These are phyloP conservation scores for Penicillium sp. DNA, from an alignment of 2,329 filamentous ascomycete species.

Conservation along the genomic window DNA sequence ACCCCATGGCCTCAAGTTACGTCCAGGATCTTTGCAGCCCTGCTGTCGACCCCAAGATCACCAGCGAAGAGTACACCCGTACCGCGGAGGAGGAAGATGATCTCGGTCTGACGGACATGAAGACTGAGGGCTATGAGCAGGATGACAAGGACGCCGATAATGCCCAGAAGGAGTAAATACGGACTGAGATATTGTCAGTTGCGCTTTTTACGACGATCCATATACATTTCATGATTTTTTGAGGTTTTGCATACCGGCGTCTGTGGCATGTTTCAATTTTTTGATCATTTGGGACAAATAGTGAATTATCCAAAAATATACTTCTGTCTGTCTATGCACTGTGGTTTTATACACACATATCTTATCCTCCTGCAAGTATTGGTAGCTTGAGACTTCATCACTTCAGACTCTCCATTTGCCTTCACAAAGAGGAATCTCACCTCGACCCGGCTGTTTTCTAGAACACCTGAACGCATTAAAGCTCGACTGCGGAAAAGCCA, in stretches of 20 bases:
- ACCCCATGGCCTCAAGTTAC: constrained; percentile 89
- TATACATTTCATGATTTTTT: constrained; percentile 24
- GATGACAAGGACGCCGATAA: constrained; percentile 35
- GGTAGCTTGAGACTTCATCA: no score
- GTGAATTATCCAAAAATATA: constrained; percentile 2
- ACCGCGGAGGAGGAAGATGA: constrained; percentile 94
- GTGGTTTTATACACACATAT: no score
- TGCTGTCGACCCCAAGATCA: constrained; percentile 80
- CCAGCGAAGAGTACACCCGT: constrained; percentile 76
- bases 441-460: no score
- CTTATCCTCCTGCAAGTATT: no score
- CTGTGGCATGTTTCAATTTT: constrained; percentile 29
- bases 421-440: no score
- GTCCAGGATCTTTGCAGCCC: constrained; percentile 81
- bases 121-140: constrained; percentile 79
- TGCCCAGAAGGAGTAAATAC: constrained; percentile 24
- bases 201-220: constrained; percentile 14
- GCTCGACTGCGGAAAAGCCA: no score
- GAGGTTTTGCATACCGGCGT: constrained; percentile 21
- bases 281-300: constrained; percentile 17
- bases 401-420: no score
- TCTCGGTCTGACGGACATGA: constrained; percentile 87
- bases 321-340: no score
- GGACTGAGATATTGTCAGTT: constrained; percentile 15
- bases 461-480: no score